These are phyloP conservation scores for Chrysanthemum lavandulifolium DNA, from an alignment of 129 eudicot genomes.

Conservation along the genomic window DNA sequence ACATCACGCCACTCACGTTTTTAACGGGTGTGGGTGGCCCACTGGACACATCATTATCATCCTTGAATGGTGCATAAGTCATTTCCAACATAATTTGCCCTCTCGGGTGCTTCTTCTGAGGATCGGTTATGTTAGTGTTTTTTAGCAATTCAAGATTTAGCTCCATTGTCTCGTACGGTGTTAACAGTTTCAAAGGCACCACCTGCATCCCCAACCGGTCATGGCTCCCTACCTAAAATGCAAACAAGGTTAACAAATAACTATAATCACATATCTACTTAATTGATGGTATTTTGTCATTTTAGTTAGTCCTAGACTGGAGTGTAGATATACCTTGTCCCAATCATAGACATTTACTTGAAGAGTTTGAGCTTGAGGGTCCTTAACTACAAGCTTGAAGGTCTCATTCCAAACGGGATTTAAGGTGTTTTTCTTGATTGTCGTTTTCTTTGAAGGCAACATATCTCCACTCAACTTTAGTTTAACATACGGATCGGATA, in stretches of 20 bases:
- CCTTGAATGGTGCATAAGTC: slow-evolving; percentile 73
- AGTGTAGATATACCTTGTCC: slow-evolving; percentile 58
- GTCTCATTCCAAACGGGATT: slow-evolving; percentile 85
- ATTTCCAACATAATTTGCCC: slow-evolving; percentile 74
- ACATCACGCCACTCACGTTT: slow-evolving; percentile 31
- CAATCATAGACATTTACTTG: slow-evolving; percentile 69
- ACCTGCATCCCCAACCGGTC: slow-evolving; percentile 76
- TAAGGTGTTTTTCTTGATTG: slow-evolving; percentile 65
- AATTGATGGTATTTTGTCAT: slow-evolving; percentile 7
- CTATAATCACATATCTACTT: neutral
- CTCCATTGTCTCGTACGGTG: slow-evolving; percentile 65
- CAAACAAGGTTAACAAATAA: slow-evolving; percentile 3
- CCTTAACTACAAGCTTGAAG: slow-evolving; percentile 73
- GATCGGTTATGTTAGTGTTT: slow-evolving; percentile 46
- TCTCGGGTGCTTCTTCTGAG: slow-evolving; percentile 58
- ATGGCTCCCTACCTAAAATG: slow-evolving; percentile 69
- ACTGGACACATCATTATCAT: slow-evolving; percentile 47
- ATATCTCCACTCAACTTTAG: slow-evolving; percentile 67
- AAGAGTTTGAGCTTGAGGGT: slow-evolving; percentile 72
- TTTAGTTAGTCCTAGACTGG: neutral
- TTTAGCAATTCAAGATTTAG: slow-evolving; percentile 72
- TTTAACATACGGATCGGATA: slow-evolving; percentile 85
- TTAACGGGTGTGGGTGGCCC: slow-evolving; percentile 27
- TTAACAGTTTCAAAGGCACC: slow-evolving; percentile 63
- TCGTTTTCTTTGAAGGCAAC: slow-evolving; percentile 69